Base-by-base conservation (phyloP, 305 asterid genomes). In the Solanum chacoense region DNA sequence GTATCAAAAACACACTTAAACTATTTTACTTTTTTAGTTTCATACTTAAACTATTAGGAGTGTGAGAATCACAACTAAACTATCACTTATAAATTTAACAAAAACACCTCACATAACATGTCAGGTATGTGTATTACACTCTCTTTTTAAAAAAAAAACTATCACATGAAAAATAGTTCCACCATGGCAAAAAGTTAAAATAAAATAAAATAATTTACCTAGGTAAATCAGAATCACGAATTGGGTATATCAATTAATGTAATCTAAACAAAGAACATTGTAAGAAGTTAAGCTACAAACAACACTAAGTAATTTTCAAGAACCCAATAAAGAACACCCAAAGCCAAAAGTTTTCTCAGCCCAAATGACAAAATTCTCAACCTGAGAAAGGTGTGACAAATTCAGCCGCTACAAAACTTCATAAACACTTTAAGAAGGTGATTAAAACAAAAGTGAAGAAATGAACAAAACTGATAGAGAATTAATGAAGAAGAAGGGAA, bases 321-420 rank as follows among this genome's bases (percentile, higher is more conserved):
- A 79, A 1, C 96, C 96, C 94, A 93, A 92, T 75, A 93, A 32
- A 7, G 94, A 93, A 9, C 93, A 94, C 87, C 90, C 90, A 88
- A 93, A 94, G 45, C 94, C 96, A 26, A 93, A 94, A 9, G 96
- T 93, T 63, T 79, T 63, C 67, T 94, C 88, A 11, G 92, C 94
- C 94, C 96, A 94, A 13, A 94, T 92, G 2, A 93, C 95, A 79
- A 93, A 94, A 1, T 94, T 94, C 55, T 93, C 94, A 76, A 35
- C 95, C 96, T 80, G 93, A 95, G 65, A 89, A 94, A 2, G 94
- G 36, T 85, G 94, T 93, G 89, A 95, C 87, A 83, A 94, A 92
- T 88, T 93, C 94, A 31, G 95, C 95, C 16, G 93, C 90, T 24
- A 93, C 85, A 2, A 93, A 40, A 92, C 91, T 65, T 92, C 92